A percentile compares a stretch with the other conserved stretches of the same genome.
Evolutionary conservation across 176 grass and related monocot genomes (phyloP).

Genomic region (Triticum urartu): DNA sequence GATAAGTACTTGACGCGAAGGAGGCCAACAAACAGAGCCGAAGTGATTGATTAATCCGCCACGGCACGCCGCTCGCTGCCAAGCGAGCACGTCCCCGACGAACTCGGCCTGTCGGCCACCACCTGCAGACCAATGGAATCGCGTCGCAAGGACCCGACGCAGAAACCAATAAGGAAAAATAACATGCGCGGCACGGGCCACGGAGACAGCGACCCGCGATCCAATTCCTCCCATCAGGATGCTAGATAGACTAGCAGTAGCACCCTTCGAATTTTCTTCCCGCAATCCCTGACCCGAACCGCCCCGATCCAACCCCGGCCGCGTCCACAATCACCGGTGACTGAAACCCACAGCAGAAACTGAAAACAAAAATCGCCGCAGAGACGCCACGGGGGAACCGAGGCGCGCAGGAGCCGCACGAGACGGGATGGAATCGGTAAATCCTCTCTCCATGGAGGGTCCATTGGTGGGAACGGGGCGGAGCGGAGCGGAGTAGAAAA

Average conservation of each 20-base stretch:
- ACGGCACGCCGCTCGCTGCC: conserved; percentile 9
- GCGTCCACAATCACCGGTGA: neutral
- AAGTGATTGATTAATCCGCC: neutral
- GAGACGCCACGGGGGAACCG: neutral
- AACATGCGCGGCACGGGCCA: neutral
- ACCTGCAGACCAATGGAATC: neutral
- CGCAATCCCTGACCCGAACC: neutral
- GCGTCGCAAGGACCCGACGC: neutral
- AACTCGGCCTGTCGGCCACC: neutral
- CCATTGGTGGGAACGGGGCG: neutral
- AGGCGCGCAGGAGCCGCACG: no score
- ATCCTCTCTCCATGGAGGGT: neutral
- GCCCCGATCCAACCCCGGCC: neutral
- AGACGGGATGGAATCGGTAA: neutral
- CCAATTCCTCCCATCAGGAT: neutral
- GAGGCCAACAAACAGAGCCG: neutral
- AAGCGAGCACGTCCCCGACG: neutral
- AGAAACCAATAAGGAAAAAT: neutral
- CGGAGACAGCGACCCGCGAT: neutral
- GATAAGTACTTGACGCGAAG: neutral
- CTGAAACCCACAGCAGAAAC: neutral
- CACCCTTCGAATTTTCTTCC: neutral
- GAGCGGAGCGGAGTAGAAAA: neutral
- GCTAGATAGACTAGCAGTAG: neutral
- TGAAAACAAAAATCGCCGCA: no score